These are phyloP conservation scores for Backusella psychrophila DNA, from an alignment of 192 early-diverging fungal species.

Conservation along the genomic window DNA sequence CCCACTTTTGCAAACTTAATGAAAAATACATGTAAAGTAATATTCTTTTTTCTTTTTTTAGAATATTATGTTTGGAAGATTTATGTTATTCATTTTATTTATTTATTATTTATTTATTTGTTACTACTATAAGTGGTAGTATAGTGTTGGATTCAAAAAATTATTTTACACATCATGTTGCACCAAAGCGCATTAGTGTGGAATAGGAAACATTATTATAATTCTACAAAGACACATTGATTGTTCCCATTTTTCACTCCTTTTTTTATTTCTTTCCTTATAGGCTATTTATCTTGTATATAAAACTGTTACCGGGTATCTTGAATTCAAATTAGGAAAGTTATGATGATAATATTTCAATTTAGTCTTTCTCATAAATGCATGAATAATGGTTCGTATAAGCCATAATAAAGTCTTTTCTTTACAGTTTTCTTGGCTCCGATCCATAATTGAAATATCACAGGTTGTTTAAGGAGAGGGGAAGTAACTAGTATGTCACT, in stretches of 20 bases:
- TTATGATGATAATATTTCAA: background rate
- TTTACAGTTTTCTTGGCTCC: too few relatives aligned
- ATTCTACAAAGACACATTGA: background rate
- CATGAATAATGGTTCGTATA: background rate
- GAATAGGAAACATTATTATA: background rate
- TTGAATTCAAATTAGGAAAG: background rate
- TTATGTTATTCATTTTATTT: too few relatives aligned
- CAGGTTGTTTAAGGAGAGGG: too few relatives aligned
- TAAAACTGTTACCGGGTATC: background rate
- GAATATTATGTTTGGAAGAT: too few relatives aligned
- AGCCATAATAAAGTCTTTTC: background rate
- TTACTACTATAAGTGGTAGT: background rate
- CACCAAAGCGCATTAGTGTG: background rate
- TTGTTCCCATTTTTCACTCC: background rate
- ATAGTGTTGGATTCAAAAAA: background rate
- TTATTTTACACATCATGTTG: background rate
- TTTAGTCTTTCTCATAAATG: background rate
- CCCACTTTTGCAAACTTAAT: background rate
- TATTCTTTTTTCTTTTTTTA: too few relatives aligned
- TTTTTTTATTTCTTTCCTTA: background rate
- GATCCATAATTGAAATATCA: too few relatives aligned
- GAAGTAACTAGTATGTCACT: background rate
- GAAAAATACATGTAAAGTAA: background rate
- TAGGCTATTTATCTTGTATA: background rate
- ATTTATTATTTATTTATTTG: too few relatives aligned